These are phyloP conservation scores for Paracorniculantispora psalliotae DNA, from an alignment of 2,329 filamentous ascomycete genomes.

Conservation along the genomic window DNA sequence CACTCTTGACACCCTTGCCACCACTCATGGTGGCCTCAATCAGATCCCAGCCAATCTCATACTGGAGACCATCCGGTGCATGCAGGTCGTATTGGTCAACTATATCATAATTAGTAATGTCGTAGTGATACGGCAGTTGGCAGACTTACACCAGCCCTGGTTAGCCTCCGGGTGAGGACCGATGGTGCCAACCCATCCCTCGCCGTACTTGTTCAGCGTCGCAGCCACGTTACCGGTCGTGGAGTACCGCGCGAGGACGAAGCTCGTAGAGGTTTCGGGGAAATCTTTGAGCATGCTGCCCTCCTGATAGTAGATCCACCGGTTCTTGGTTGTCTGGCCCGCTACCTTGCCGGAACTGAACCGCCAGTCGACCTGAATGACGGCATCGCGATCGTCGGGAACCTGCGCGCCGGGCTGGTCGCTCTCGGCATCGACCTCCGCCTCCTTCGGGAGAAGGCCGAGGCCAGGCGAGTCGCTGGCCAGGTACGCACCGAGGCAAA, in stretches of 20 bases:
- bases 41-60: constrained; percentile 21
- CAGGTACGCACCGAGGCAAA: constrained; percentile 25
- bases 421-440: constrained; percentile 14
- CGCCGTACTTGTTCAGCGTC: constrained; percentile 19
- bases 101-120: not conserved
- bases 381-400: constrained; percentile 15
- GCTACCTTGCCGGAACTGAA: constrained; percentile 14
- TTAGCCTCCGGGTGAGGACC: constrained; percentile 24
- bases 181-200: constrained; percentile 22
- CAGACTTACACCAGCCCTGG: constrained; percentile 22
- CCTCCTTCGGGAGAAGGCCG: constrained; percentile 17
- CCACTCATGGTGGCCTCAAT: constrained; percentile 19
- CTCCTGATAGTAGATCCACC: constrained; percentile 25
- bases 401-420: constrained; percentile 17
- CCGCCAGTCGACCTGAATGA: constrained; percentile 23
- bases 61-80: constrained; percentile 21
- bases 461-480: constrained; percentile 21
- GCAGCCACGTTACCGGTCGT: constrained; percentile 21
- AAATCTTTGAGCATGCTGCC: constrained; percentile 19
- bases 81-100: constrained; percentile 14
- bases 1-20: not conserved
- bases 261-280: not conserved
- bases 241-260: constrained; percentile 21
- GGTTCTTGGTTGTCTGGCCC: constrained; percentile 15
- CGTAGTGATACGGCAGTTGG: too few relatives aligned